phyloP scores from a whole-genome alignment of 139 green algal species.

The Eudorina sp. region DNA sequence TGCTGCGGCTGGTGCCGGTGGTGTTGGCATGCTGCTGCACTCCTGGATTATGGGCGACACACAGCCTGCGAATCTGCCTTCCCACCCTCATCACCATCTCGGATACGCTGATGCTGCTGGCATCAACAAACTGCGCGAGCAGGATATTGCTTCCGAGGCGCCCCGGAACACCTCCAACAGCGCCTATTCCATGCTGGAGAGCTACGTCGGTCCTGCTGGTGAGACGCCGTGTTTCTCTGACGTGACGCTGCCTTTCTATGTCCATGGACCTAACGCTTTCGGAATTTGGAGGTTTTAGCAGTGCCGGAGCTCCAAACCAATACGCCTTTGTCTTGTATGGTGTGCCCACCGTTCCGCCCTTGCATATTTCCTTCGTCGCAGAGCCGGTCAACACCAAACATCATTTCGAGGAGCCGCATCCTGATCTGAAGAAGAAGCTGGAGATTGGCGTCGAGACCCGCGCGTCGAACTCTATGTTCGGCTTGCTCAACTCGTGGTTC shows the following conservation, averaged over 20 bases:
- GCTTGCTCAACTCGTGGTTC: slow-evolving; percentile 31
- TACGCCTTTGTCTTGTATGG: not conserved
- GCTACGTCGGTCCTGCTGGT: slow-evolving; percentile 29
- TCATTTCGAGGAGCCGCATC: slow-evolving; percentile 22
- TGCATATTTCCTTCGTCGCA: too few species aligned
- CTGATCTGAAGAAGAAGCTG: not conserved
- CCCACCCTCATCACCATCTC: slow-evolving; percentile 25
- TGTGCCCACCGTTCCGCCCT: too few species aligned
- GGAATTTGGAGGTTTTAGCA: too few species aligned
- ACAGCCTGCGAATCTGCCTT: slow-evolving; percentile 5
- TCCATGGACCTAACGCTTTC: too few species aligned
- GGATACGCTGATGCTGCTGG: slow-evolving; percentile 13
- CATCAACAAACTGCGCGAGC: not conserved
- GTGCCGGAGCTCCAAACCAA: too few species aligned
- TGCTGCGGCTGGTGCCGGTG: slow-evolving; percentile 8
- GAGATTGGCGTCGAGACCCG: slow-evolving; percentile 37
- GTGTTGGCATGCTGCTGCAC: slow-evolving; percentile 12
- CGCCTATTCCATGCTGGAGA: slow-evolving; percentile 10
- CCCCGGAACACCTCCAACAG: not conserved
- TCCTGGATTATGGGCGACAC: slow-evolving; percentile 9
- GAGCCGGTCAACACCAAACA: slow-evolving; percentile 32
- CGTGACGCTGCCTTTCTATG: too few species aligned
- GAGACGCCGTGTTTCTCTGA: not conserved
- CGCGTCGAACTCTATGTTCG: slow-evolving; percentile 9
- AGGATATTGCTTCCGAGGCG: not conserved